Conservation (phyloP, 305 asterid species). For the Nicotiana rustica region DNA sequence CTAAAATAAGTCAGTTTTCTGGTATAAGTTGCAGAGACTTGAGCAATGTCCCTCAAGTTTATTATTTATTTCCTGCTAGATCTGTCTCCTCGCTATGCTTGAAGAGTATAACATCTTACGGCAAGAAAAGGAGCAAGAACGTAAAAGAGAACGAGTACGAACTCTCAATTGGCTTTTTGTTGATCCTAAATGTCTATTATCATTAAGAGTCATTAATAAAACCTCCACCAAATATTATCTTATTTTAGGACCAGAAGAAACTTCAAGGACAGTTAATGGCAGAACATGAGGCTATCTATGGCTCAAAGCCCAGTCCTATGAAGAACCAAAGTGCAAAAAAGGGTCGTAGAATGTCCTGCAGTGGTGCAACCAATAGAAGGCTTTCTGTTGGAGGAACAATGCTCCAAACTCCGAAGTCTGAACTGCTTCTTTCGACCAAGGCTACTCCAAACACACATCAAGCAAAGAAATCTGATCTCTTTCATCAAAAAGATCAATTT, state of each 20-base stretch:
- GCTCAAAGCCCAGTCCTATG: conserved; percentile 98
- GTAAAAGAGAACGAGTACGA: conserved; percentile 83
- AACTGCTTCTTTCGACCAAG: conserved; percentile 61
- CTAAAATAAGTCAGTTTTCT: neutral
- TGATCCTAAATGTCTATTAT: neutral
- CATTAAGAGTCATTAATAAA: neutral
- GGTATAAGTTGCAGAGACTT: neutral
- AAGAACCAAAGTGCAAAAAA: conserved; percentile 86
- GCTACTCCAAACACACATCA: conserved; percentile 68
- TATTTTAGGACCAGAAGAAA: conserved; percentile 90
- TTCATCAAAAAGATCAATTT: conserved; percentile 49
- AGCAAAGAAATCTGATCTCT: conserved; percentile 63
- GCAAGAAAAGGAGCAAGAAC: conserved; percentile 87
- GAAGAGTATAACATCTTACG: conserved; percentile 74
- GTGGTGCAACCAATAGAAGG: conserved; percentile 68
- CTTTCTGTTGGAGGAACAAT: conserved; percentile 83
- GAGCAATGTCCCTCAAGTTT: neutral
- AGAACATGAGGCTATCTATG: conserved; percentile 95
- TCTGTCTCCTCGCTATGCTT: conserved; percentile 85
- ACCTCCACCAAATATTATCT: neutral
- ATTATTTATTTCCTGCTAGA: conserved; percentile 48
- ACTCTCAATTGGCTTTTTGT: neutral
- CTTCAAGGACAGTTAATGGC: conserved; percentile 91
- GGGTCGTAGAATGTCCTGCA: conserved; percentile 75
- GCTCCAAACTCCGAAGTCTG: conserved; percentile 71